Evolutionary conservation across 805 yeast genomes (phyloP).

Genomic region (Candida peoriensis): DNA sequence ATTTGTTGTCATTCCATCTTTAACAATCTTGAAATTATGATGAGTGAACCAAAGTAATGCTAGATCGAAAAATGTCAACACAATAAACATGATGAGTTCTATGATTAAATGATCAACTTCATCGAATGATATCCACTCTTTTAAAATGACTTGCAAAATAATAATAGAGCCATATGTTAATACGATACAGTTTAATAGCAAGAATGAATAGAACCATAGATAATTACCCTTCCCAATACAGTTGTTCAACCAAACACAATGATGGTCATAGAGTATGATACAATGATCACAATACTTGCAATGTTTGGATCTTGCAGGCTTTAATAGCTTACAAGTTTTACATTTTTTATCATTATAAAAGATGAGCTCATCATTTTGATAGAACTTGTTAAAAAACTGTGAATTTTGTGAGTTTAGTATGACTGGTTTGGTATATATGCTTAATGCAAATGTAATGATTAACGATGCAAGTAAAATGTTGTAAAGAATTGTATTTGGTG

Average conservation of each 20-base stretch:
- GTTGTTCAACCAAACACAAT: slow-evolving; percentile 67
- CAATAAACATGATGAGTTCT: slow-evolving; percentile 29
- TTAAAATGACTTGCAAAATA: slow-evolving; percentile 7
- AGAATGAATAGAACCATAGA: slow-evolving; percentile 52
- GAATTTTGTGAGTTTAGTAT: slow-evolving; percentile 2
- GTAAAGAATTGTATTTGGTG: slow-evolving; percentile 16
- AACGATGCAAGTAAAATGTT: slow-evolving; percentile 7
- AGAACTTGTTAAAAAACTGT: slow-evolving; percentile 1
- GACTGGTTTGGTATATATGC: slow-evolving; percentile 13
- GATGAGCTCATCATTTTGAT: slow-evolving; percentile 15
- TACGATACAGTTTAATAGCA: slow-evolving; percentile 42
- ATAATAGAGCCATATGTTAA: slow-evolving; percentile 39
- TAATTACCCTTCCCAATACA: slow-evolving; percentile 70
- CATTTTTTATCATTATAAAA: slow-evolving; percentile 30
- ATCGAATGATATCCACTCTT: slow-evolving; percentile 2
- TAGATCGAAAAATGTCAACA: slow-evolving; percentile 39
- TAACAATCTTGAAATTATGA: slow-evolving; percentile 45
- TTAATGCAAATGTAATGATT: slow-evolving; percentile 7
- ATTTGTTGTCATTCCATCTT: slow-evolving; percentile 69
- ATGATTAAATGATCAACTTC: slow-evolving; percentile 2
- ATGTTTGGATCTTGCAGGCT: slow-evolving; percentile 73
- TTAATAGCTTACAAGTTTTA: slow-evolving; percentile 52
- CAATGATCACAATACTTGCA: slow-evolving; percentile 66
- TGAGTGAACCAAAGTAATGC: slow-evolving; percentile 39
- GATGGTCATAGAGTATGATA: slow-evolving; percentile 64